Percentiles rank a stretch among this genome's conserved stretches.
Conservation (phyloP, 2,329 filamentous ascomycete species). For the Neurospora sp. region DNA sequence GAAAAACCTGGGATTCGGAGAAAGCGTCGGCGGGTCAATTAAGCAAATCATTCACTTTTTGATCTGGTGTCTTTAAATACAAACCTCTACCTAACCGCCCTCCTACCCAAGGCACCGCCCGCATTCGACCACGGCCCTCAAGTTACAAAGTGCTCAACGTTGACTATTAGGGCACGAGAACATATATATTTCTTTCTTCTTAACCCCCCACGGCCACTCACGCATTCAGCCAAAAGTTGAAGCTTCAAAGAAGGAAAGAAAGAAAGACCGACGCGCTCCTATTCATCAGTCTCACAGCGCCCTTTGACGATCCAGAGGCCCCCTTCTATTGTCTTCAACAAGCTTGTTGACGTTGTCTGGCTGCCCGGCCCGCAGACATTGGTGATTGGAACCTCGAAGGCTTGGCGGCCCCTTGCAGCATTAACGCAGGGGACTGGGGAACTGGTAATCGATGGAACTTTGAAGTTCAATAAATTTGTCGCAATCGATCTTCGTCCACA, state of each 20-base stretch:
- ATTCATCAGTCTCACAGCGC: not conserved
- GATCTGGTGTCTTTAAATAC: not conserved
- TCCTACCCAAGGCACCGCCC: not conserved
- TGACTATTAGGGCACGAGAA: not conserved
- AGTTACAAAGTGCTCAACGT: not conserved
- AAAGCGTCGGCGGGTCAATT: constrained; percentile 14
- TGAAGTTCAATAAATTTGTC: not conserved
- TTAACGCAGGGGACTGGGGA: not conserved
- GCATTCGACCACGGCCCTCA: not conserved
- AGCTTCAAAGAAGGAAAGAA: not conserved
- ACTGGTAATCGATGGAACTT: not conserved
- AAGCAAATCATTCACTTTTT: constrained; percentile 12
- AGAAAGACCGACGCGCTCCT: not conserved
- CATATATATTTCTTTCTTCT: not conserved
- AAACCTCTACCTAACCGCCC: not conserved
- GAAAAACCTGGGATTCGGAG: constrained; percentile 14
- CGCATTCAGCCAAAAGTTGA: not conserved
- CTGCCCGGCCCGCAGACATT: not conserved
- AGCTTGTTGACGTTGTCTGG: not conserved
- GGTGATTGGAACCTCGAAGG: not conserved
- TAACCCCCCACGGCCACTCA: not conserved
- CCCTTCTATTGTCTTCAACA: not conserved
- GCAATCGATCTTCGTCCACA: not conserved
- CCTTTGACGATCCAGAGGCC: not conserved
- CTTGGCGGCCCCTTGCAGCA: not conserved